Percentiles rank a stretch among this genome's conserved stretches.
phyloP scores from a whole-genome alignment of 2,329 filamentous ascomycete genomes.

The Escovopsis sp. region DNA sequence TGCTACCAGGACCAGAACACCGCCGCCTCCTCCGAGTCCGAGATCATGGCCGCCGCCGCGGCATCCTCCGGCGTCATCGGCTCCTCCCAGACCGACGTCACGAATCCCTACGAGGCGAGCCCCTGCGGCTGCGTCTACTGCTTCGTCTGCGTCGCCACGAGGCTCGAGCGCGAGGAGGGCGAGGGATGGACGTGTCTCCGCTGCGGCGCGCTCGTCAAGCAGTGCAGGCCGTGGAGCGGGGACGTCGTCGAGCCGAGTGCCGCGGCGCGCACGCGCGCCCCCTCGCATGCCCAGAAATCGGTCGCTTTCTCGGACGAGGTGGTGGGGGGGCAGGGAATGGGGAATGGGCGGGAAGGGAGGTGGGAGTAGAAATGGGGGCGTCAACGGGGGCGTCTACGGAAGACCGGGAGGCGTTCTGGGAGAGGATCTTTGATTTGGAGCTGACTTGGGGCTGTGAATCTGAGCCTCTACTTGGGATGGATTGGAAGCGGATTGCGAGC shows the following conservation, averaged over 20 bases:
- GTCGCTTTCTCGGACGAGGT: constrained; percentile 48
- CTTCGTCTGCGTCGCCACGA: constrained; percentile 84
- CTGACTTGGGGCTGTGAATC: no score
- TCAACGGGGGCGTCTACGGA: no score
- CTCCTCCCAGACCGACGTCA: constrained; percentile 81
- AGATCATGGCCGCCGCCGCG: constrained; percentile 51
- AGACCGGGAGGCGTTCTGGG: no score
- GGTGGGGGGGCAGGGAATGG: constrained; percentile 17
- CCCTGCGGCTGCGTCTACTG: constrained; percentile 90
- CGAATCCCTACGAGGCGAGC: constrained; percentile 85
- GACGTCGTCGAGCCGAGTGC: constrained; percentile 56
- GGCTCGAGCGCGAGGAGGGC: constrained; percentile 81
- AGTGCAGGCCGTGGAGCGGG: constrained; percentile 82
- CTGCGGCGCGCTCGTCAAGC: constrained; percentile 68
- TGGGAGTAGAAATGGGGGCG: no score
- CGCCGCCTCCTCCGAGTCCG: constrained; percentile 52
- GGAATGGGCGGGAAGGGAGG: constrained; percentile 7
- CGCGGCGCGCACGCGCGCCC: constrained; percentile 19
- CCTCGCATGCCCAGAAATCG: constrained; percentile 26
- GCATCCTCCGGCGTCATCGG: constrained; percentile 66
- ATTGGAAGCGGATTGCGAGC: no score
- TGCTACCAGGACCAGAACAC: constrained; percentile 91
- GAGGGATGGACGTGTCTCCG: constrained; percentile 86
- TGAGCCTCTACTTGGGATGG: no score
- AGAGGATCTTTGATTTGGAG: no score